Conservation (phyloP, 495 filamentous ascomycete species). For the Pyrenopolyporus hunteri region DNA sequence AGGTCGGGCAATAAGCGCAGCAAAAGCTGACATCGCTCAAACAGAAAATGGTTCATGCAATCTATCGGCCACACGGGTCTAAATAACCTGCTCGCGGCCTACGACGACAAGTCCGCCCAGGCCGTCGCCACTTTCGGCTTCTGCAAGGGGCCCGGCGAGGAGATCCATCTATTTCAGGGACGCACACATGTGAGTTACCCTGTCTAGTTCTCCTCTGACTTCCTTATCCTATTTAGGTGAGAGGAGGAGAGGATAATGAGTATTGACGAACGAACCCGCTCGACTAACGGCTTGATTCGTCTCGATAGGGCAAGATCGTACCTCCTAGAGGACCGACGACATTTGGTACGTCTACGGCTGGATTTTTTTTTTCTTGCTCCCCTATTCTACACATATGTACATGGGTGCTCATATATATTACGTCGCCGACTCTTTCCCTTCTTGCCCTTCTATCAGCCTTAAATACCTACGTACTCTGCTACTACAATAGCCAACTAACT, state of each 20-base stretch:
- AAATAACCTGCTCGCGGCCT: conserved; percentile 89
- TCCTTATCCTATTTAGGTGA: too few species aligned
- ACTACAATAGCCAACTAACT: conserved; percentile 5
- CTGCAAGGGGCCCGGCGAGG: conserved; percentile 80
- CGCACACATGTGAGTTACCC: conserved; percentile 60
- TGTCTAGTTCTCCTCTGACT: too few species aligned
- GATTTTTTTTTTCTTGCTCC: neutral
- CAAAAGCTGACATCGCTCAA: conserved; percentile 5
- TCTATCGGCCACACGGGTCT: conserved; percentile 80
- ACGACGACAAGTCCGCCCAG: conserved; percentile 86
- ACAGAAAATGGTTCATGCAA: conserved; percentile 90
- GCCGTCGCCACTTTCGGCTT: conserved; percentile 97
- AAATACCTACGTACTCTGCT: neutral
- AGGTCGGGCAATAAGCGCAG: too few species aligned
- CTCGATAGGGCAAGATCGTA: conserved; percentile 70
- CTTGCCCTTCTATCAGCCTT: too few species aligned
- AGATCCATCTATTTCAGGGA: conserved; percentile 91
- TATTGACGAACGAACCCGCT: neutral
- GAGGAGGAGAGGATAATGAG: neutral
- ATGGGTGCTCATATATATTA: neutral
- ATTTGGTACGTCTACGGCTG: conserved; percentile 68
- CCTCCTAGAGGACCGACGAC: conserved; percentile 72
- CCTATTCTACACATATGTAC: neutral
- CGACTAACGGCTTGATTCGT: conserved; percentile 39
- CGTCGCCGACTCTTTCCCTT: neutral